A percentile compares a stretch with the other conserved stretches of the same genome.
These are phyloP conservation scores for Monosporascus ibericus DNA, from an alignment of 2,329 filamentous ascomycete species.

Conservation along the genomic window DNA sequence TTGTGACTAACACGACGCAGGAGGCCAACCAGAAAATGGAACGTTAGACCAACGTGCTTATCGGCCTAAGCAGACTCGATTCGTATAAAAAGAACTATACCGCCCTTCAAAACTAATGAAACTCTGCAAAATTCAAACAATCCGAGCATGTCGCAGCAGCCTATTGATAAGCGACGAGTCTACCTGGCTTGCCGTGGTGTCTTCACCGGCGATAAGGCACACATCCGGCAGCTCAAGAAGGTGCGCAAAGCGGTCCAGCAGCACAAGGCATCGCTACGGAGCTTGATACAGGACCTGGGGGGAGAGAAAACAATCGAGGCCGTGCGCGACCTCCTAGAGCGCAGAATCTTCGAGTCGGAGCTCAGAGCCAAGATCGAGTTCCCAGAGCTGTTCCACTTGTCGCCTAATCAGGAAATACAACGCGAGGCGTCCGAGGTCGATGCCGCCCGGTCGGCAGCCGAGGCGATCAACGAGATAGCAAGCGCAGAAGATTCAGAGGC, in stretches of 20 bases:
- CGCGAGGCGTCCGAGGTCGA: constrained; percentile 24
- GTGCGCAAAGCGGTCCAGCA: constrained; percentile 16
- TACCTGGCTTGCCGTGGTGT: constrained; percentile 21
- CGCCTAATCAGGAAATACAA: constrained; percentile 17
- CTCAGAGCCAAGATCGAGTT: constrained; percentile 26
- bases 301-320: constrained; percentile 13
- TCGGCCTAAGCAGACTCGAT: no score
- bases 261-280: constrained; percentile 4
- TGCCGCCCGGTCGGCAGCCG: constrained; percentile 20
- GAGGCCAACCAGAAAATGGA: no score
- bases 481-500: constrained; percentile 4
- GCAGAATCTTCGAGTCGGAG: constrained; percentile 25
- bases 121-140: background rate
- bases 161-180: constrained; percentile 15
- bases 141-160: constrained; percentile 7
- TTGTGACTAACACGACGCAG: no score
- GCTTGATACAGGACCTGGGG: constrained; percentile 12
- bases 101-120: no score
- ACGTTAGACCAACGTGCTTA: no score
- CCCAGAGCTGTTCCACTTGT: constrained; percentile 25
- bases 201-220: constrained; percentile 19
- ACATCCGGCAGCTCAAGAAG: constrained; percentile 17
- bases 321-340: constrained; percentile 17
- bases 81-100: no score
- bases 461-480: constrained; percentile 21